Conservation (phyloP, 2,329 filamentous ascomycete species). For the Ceratocystis harringtonii region DNA sequence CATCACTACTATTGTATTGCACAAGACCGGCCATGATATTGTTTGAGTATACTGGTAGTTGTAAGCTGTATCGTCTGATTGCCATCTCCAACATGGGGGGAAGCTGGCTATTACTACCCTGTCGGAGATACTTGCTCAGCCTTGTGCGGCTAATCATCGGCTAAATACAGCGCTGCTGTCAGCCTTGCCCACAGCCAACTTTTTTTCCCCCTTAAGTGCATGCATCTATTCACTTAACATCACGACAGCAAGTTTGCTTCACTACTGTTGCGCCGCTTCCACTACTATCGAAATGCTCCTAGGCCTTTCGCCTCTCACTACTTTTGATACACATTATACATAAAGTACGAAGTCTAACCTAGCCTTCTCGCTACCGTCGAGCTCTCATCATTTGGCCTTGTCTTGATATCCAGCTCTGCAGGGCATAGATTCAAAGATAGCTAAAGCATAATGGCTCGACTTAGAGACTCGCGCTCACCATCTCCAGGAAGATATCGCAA, state of each 20-base stretch:
- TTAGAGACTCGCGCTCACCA: conserved; percentile 68
- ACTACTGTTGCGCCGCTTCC: not conserved
- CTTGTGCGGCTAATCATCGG: conserved; percentile 4
- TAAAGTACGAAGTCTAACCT: conserved; percentile 18
- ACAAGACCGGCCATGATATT: conserved; percentile 32
- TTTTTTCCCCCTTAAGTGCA: conserved; percentile 1
- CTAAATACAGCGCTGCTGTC: not conserved
- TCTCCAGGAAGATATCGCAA: conserved; percentile 40
- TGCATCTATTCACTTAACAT: not conserved
- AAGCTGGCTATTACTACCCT: not conserved
- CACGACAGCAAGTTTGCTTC: not conserved
- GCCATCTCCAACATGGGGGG: not conserved
- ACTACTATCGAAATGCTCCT: not conserved
- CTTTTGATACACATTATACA: not conserved
- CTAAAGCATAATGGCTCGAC: conserved; percentile 39
- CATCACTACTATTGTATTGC: conserved; percentile 37
- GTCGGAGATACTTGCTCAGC: conserved; percentile 4
- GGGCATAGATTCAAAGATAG: conserved; percentile 21
- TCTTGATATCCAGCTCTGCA: conserved; percentile 28
- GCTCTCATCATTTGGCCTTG: conserved; percentile 22
- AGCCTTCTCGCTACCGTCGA: conserved; percentile 14
- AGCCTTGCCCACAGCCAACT: conserved; percentile 7
- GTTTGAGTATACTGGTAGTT: not conserved
- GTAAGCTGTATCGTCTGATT: not conserved
- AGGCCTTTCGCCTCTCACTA: not conserved